These are phyloP conservation scores for Raffaelea arxii DNA, from an alignment of 2,329 filamentous ascomycete species.

Conservation along the genomic window DNA sequence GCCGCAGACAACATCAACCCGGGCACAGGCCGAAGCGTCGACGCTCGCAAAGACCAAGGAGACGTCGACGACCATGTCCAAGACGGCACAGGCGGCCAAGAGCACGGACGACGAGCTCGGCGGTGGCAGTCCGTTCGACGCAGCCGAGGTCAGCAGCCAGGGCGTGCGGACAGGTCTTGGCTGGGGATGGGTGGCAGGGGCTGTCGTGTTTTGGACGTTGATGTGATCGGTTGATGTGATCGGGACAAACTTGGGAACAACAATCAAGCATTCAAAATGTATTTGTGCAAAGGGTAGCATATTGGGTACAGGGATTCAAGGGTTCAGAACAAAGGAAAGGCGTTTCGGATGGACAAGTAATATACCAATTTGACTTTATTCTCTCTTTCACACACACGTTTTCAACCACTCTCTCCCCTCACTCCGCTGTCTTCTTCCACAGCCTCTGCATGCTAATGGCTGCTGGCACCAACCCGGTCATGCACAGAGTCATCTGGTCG, in stretches of 20 bases:
- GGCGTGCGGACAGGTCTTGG: conserved; percentile 2
- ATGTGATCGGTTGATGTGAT: no score
- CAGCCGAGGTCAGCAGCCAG: neutral
- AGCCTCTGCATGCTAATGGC: conserved; percentile 33
- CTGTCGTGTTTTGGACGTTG: neutral
- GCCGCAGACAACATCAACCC: neutral
- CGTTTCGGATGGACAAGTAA: no score
- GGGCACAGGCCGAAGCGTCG: neutral
- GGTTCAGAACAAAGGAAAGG: no score
- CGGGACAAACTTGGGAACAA: no score
- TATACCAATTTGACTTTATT: no score
- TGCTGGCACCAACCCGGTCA: conserved; percentile 34
- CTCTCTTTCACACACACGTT: no score
- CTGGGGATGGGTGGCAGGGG: neutral
- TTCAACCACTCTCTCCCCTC: neutral
- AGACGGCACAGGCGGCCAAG: conserved; percentile 4
- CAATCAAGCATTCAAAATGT: no score
- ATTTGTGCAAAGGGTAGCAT: no score
- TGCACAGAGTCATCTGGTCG: conserved; percentile 29
- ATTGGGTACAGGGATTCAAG: no score
- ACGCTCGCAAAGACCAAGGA: neutral
- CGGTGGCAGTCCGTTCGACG: conserved; percentile 19
- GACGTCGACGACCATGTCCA: neutral
- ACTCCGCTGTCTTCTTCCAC: conserved; percentile 29
- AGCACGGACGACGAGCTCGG: neutral